These are phyloP conservation scores for Wickerhamiella brachini DNA, from an alignment of 805 yeast species.

Conservation along the genomic window DNA sequence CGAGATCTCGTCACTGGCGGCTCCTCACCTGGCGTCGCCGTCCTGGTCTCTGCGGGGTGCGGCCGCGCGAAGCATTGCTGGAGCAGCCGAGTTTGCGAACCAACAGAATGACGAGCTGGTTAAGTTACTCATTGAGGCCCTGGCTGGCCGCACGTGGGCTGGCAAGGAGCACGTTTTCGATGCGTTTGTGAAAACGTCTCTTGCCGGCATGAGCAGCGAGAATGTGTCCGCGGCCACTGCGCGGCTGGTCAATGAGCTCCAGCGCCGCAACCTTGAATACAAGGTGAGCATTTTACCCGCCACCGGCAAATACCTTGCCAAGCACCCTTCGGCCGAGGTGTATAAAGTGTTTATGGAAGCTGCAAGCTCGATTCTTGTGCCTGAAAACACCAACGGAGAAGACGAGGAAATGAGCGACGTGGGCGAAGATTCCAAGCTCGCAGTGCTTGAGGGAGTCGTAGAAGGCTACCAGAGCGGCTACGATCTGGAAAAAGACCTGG, in stretches of 20 bases:
- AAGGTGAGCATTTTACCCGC: constrained; percentile 40
- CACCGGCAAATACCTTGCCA: constrained; percentile 37
- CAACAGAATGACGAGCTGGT: constrained; percentile 29
- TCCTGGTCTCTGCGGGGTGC: constrained; percentile 54
- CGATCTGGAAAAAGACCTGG: constrained; percentile 13
- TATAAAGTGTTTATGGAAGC: constrained; percentile 26
- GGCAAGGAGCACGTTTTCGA: constrained; percentile 72
- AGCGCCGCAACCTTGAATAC: constrained; percentile 52
- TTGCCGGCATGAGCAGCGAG: constrained; percentile 18
- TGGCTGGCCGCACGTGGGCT: constrained; percentile 70
- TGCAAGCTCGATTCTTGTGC: constrained; percentile 28
- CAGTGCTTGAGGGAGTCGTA: constrained; percentile 11
- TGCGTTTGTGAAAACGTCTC: constrained; percentile 37
- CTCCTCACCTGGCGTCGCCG: constrained; percentile 38
- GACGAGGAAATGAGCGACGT: constrained; percentile 18
- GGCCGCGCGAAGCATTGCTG: constrained; percentile 53
- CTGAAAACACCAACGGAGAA: constrained; percentile 27
- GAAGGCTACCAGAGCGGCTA: constrained; percentile 6
- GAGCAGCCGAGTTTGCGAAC: constrained; percentile 22
- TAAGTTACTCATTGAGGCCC: constrained; percentile 41
- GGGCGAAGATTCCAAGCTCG: constrained; percentile 11
- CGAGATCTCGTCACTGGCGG: constrained; percentile 49
- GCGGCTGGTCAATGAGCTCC: constrained; percentile 32
- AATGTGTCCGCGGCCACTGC: constrained; percentile 19
- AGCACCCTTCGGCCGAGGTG: constrained; percentile 24